Evolutionary conservation across 2,329 filamentous ascomycete species (phyloP).

Genomic region (Colletotrichum neosansevieriae): DNA sequence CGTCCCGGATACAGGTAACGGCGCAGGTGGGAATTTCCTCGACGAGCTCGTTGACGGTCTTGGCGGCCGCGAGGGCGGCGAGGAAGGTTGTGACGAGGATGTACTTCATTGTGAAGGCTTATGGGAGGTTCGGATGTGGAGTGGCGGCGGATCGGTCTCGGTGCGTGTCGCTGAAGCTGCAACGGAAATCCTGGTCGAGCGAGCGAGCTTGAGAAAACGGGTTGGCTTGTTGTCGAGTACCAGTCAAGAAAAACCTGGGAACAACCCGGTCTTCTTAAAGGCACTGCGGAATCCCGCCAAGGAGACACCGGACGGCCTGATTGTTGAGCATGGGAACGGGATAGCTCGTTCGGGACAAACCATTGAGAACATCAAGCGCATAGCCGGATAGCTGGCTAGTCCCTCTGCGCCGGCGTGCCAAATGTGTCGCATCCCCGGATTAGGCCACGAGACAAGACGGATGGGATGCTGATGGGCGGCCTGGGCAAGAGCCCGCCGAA

Average conservation of each 20-base stretch:
- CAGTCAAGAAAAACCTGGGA: background rate
- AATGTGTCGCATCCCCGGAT: constrained; percentile 33
- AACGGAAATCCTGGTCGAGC: background rate
- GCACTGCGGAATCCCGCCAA: background rate
- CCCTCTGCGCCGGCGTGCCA: background rate
- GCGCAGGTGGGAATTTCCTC: constrained; percentile 54
- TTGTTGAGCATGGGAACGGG: background rate
- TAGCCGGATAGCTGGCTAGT: constrained; percentile 7
- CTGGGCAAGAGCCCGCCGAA: background rate
- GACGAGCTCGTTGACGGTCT: constrained; percentile 44
- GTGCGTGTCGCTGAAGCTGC: background rate
- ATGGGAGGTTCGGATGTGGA: background rate
- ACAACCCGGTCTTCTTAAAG: constrained; percentile 16
- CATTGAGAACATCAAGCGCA: constrained; percentile 1
- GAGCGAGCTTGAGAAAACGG: constrained; percentile 5
- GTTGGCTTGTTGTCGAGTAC: background rate
- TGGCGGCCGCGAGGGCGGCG: constrained; percentile 43
- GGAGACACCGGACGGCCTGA: background rate
- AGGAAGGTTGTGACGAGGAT: constrained; percentile 45
- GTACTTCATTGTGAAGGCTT: constrained; percentile 48
- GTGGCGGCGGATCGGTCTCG: background rate
- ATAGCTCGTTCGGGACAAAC: background rate
- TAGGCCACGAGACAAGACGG: constrained; percentile 4
- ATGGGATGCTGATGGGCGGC: constrained; percentile 6
- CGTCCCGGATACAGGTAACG: constrained; percentile 50